Percentiles rank a stretch among this genome's conserved stretches.
Evolutionary conservation across 345 rosid genomes (phyloP).

Genomic region (Acer campestre): DNA sequence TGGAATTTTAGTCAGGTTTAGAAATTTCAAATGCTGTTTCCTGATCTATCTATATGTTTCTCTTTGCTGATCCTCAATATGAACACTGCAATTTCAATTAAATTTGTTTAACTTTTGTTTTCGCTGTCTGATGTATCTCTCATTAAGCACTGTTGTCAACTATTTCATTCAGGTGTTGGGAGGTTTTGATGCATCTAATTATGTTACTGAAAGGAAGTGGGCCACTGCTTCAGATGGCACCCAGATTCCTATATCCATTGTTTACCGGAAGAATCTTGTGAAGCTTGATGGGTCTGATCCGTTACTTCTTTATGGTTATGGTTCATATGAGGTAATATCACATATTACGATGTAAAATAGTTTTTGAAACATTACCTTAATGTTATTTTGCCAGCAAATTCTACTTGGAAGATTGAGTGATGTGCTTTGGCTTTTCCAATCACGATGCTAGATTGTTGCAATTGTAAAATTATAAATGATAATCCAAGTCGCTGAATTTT

Average conservation of each 20-base stretch:
- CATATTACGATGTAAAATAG: neutral
- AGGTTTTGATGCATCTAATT: conserved; percentile 81
- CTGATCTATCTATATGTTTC: neutral
- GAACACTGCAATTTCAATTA: neutral
- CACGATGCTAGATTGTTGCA: neutral
- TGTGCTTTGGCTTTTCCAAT: neutral
- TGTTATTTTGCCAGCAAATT: neutral
- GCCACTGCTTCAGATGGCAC: conserved; percentile 85
- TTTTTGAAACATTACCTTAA: neutral
- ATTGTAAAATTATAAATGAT: neutral
- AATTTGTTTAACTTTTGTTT: neutral
- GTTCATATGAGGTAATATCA: conserved; percentile 87
- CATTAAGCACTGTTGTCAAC: conserved; percentile 11
- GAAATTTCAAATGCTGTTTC: too few relatives aligned
- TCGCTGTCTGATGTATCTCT: neutral
- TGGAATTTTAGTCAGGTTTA: neutral
- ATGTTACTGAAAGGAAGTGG: conserved; percentile 87
- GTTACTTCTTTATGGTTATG: conserved; percentile 81
- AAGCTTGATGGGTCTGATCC: conserved; percentile 90
- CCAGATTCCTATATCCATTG: conserved; percentile 80
- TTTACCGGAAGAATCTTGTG: conserved; percentile 67
- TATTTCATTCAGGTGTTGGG: conserved; percentile 71
- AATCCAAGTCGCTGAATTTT: neutral
- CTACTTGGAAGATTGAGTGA: neutral
- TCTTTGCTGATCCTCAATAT: neutral